Base-by-base conservation (phyloP, 345 rosid species). In the Populus ilicifolia region DNA sequence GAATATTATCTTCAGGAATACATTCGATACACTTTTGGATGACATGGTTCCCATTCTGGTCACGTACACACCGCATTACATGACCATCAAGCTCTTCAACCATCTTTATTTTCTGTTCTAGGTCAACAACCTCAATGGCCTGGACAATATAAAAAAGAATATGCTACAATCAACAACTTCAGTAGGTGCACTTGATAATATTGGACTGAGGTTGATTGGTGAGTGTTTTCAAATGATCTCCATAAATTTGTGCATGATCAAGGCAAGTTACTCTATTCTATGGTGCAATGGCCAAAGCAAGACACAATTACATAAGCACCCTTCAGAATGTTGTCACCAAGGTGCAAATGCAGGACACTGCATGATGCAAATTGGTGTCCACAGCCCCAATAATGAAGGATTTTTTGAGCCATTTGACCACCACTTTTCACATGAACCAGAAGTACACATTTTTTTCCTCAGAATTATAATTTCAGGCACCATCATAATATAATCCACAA, bases 1-100 rank as follows among this genome's bases (percentile, higher is more conserved):
- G 87, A 70, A 94, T 93, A 33, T 90, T 86, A 59, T 90, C 97
- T 85, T 93, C 98, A 74, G 98, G 98, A 23, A 94, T 84, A 72
- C 98, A 91, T 80, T 94, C 98, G 2, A 94, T 93, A 79, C 98
- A 94, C 89, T 94, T 94, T 82, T 94, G 98, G 81, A 94, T 90
- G 38, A 94, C 98, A 78, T 94, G 98, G 86, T 94, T 94, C 78
- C 98, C 98, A 70, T 94, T 94, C 89, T 94, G 98, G 86, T 94
- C 98, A 30, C 93, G 95, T 6, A 94, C 98, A 29, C 97, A 94
- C 50, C 93, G 95, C 98, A 94, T 91, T 17, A 94, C 86, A 75
- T 94, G 89, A 72, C 98, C 92, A 64, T 94, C 98, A 73, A 94
- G 98, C 84, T 94, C 98, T 82, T 82, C 85, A 66, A 91, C 98